Evolutionary conservation across 345 rosid species (phyloP).

Genomic region (Eucalyptus guilfoylei): DNA sequence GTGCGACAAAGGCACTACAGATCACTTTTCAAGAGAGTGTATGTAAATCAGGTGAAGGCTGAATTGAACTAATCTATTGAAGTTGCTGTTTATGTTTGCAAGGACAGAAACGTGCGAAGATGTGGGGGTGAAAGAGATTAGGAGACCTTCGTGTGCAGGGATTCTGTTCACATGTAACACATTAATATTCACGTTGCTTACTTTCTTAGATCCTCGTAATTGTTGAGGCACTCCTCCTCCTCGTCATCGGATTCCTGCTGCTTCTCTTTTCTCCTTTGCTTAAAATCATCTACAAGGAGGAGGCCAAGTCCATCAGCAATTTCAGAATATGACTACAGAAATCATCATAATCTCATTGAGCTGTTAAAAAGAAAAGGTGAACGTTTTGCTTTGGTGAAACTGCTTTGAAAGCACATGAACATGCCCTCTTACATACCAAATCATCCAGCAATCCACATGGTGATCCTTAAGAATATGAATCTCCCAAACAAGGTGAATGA

Average conservation of each 20-base stretch:
- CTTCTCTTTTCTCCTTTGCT: not conserved
- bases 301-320: not conserved
- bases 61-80: not conserved
- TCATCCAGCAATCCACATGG: not conserved
- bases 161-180: not conserved
- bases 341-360: not conserved
- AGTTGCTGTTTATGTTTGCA: not conserved
- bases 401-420: not conserved
- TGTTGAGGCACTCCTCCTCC: not conserved
- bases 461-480: not conserved
- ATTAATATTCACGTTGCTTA: not conserved
- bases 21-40: not conserved
- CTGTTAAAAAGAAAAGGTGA: not conserved
- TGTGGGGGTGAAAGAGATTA: not conserved
- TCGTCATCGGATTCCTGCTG: not conserved
- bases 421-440: not conserved
- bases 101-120: not conserved
- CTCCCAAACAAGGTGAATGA: not conserved
- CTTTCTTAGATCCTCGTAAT: not conserved
- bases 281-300: not conserved
- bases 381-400: not conserved
- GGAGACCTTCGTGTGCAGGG: not conserved
- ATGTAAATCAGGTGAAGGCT: not conserved
- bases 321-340: not conserved
- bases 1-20: not conserved